Percentiles rank a stretch among this genome's conserved stretches.
Evolutionary conservation across 805 yeast genomes (phyloP).

Genomic region (Komagataella mondaviorum): DNA sequence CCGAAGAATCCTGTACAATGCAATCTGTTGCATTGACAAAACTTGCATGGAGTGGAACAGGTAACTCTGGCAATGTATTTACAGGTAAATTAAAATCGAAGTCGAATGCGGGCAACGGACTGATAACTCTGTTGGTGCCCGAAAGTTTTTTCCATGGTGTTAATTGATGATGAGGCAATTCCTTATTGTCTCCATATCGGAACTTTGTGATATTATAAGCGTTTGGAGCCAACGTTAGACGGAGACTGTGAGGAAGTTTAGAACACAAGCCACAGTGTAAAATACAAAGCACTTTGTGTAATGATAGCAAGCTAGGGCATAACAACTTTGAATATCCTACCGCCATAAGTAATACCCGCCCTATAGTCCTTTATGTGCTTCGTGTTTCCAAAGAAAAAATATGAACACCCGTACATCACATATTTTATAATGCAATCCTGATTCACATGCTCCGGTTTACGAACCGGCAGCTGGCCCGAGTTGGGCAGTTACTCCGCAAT

Average conservation of each 20-base stretch:
- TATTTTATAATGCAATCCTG: too few relatives aligned
- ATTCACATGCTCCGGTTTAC: background rate
- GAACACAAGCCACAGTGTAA: background rate
- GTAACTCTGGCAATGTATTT: background rate
- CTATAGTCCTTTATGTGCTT: background rate
- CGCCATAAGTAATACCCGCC: background rate
- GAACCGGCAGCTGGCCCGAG: background rate
- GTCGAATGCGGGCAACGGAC: background rate
- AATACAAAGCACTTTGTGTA: too few relatives aligned
- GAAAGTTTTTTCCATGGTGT: background rate
- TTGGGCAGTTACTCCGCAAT: background rate
- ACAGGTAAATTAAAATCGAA: too few relatives aligned
- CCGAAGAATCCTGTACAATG: background rate
- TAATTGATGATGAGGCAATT: background rate
- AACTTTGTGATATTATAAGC: background rate
- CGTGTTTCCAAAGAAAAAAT: background rate
- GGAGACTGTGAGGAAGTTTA: background rate
- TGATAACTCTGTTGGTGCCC: background rate
- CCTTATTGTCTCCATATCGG: background rate
- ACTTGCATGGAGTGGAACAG: background rate
- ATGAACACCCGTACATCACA: background rate
- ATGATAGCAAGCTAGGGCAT: background rate
- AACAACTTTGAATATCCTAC: background rate
- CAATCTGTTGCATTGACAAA: constrained; percentile 3
- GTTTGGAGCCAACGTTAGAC: background rate